These are phyloP conservation scores for Picochlorum sp. DNA, from an alignment of 139 green algal genomes.

Conservation along the genomic window DNA sequence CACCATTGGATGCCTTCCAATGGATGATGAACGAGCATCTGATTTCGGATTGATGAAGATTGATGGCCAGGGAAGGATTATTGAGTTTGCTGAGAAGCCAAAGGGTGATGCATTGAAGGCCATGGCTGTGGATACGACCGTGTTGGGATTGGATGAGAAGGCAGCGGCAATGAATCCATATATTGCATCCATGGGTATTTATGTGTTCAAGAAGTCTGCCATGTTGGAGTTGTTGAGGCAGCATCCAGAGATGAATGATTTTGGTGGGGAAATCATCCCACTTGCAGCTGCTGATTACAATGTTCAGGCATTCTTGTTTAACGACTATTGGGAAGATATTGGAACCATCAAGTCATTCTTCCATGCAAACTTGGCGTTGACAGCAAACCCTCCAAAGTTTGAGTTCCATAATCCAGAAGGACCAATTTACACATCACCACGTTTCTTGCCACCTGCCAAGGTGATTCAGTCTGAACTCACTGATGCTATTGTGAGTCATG, in stretches of 20 bases:
- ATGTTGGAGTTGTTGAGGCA: constrained; percentile 67
- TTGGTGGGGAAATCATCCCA: constrained; percentile 97
- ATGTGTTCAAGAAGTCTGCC: constrained; percentile 97
- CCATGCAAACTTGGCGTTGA: constrained; percentile 95
- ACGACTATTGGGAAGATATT: constrained; percentile 99
- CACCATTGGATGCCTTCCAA: constrained; percentile 87
- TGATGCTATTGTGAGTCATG: constrained; percentile 75
- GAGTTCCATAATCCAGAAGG: constrained; percentile 95
- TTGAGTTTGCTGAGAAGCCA: constrained; percentile 93
- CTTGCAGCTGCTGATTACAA: constrained; percentile 45
- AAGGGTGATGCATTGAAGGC: constrained; percentile 84
- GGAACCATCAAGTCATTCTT: constrained; percentile 99
- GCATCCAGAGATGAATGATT: constrained; percentile 78
- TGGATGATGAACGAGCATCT: constrained; percentile 68
- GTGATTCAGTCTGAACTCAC: constrained; percentile 57
- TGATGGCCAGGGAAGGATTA: constrained; percentile 66
- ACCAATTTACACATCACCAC: constrained; percentile 97
- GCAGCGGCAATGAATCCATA: constrained; percentile 76
- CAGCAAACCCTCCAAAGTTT: constrained; percentile 68
- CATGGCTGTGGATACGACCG: constrained; percentile 93
- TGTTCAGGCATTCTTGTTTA: constrained; percentile 91
- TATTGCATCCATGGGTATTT: constrained; percentile 99
- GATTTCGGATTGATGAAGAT: constrained; percentile 97
- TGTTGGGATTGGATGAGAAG: constrained; percentile 64
- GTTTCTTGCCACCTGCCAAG: constrained; percentile 94